Evolutionary conservation across 1,284 basidiomycete species (phyloP).

Genomic region (Ganoderma multipileum): DNA sequence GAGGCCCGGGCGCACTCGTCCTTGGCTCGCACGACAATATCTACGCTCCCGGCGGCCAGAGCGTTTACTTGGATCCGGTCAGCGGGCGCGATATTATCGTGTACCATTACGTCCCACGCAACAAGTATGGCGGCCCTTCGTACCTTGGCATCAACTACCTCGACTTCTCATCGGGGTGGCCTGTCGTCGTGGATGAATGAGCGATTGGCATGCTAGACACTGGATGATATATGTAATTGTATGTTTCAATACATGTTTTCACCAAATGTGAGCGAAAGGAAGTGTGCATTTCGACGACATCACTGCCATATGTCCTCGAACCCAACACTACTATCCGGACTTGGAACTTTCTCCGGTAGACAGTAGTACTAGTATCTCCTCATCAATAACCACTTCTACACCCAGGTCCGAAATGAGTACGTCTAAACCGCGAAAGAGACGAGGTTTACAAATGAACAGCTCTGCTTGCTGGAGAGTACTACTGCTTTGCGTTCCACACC

Average conservation of each 20-base stretch:
- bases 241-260: not conserved
- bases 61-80: conserved; percentile 18
- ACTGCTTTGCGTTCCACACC: too few species aligned
- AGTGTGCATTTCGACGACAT: not conserved
- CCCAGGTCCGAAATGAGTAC: not conserved
- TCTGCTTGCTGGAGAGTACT: not conserved
- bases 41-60: conserved; percentile 41
- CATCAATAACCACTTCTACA: not conserved
- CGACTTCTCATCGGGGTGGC: conserved; percentile 17
- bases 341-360: too few species aligned
- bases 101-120: conserved; percentile 23
- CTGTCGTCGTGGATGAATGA: conserved; percentile 7
- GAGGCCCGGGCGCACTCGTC: conserved; percentile 40
- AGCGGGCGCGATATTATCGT: conserved; percentile 25
- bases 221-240: not conserved
- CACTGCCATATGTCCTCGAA: not conserved
- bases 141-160: conserved; percentile 18
- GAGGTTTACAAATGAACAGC: not conserved
- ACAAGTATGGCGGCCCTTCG: conserved; percentile 1
- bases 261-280: too few species aligned
- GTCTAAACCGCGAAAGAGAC: not conserved
- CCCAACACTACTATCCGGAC: not conserved
- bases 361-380: too few species aligned
- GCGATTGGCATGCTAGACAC: not conserved
- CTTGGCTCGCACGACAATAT: conserved; percentile 43